Evolutionary conservation across 139 green algal species (phyloP), one percentile per base, ranked within the genome.

Genomic region (Chlorella vulgaris): DNA sequence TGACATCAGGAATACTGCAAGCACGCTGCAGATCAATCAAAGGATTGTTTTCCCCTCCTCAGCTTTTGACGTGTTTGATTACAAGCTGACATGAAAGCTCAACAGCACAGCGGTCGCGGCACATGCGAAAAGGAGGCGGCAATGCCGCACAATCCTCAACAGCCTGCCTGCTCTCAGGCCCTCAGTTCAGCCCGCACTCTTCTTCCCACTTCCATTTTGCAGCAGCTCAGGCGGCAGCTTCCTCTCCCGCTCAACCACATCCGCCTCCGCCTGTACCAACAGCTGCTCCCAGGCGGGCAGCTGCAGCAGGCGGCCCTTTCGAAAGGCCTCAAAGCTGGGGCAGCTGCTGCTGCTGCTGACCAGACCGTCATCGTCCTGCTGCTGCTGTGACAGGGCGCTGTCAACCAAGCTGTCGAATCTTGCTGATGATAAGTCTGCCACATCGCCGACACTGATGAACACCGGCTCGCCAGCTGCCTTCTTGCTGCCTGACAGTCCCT

Each of bases 331-430:
- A 58, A 24, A n/a, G 18, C n/a, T 65, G 47, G 15, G 15, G 10
- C 13, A 28, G 22, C 55, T 31, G 18, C 55, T 31, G 55, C 15
- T 65, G 18, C 55, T 65, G 55, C 55, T 65, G 55, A 28, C 15
- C 55, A 28, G 55, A 28, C n/a, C n/a, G n/a, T 65, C 22, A 28
- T 31, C 55, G n/a, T 58, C 13, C 47, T 58, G 10, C 47, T 24
- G 47, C 47, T 24, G 47, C 47, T 58, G 47, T 58, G 10, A 58
- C 47, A 58, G 13, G 15, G 47, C 47, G 47, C 47, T 58, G 47
- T 35, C 50, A 84, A 69, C n/a, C n/a, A n/a, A n/a, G 69, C 36
- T 76, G 39, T 10, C 18, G 29, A 83, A 83, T 13, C 33, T 1
- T 3, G 69, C n/a, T 42, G 39, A 28, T n/a, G 1, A 24, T 7